A percentile compares a stretch with the other conserved stretches of the same genome.
Evolutionary conservation across 176 grass and related monocot species (phyloP).

Genomic region (Aegilops sharonensis): DNA sequence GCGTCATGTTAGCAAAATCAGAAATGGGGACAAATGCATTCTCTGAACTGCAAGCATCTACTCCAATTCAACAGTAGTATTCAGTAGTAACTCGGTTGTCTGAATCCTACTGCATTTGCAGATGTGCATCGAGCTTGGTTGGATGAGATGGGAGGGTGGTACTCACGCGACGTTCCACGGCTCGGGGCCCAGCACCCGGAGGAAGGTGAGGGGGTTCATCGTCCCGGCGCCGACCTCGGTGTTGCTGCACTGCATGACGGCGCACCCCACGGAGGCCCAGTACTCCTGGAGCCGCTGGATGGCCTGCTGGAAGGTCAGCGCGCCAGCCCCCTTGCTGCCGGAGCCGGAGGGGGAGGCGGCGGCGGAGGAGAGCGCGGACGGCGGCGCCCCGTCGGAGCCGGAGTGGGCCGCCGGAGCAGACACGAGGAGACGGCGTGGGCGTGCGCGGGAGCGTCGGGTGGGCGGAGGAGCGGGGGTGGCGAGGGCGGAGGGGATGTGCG

Average conservation of each 20-base stretch:
- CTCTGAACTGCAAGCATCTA: neutral
- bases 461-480: neutral
- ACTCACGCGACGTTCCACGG: constrained; percentile 98
- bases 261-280: constrained; percentile 93
- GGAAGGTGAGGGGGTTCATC: constrained; percentile 94
- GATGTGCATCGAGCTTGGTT: neutral
- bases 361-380: neutral
- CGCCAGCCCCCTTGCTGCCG: neutral
- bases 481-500: neutral
- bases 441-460: neutral
- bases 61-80: neutral
- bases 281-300: constrained; percentile 99
- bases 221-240: constrained; percentile 96
- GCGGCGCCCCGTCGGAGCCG: neutral
- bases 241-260: constrained; percentile 98
- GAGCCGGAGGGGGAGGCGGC: neutral
- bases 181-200: constrained; percentile 87
- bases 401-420: neutral
- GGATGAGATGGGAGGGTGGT: neutral
- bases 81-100: neutral
- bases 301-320: constrained; percentile 90
- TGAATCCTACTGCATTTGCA: neutral
- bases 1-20: neutral
- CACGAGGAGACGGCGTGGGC: neutral
- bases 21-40: neutral